phyloP scores from a whole-genome alignment of 2,329 filamentous ascomycete genomes.

The Amesomyces nigricolor region DNA sequence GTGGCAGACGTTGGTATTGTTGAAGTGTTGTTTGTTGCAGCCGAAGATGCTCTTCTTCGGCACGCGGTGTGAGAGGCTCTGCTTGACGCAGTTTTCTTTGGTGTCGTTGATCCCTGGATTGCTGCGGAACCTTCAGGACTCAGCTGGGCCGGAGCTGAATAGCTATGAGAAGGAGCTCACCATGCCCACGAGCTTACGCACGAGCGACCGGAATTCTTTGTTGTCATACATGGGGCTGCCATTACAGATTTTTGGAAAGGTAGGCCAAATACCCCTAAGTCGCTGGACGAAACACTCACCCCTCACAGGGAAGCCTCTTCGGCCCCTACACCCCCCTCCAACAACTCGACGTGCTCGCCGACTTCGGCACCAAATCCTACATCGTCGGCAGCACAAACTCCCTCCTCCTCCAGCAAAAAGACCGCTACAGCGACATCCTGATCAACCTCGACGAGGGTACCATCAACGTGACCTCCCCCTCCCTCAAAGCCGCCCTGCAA shows the following conservation, averaged over 20 bases:
- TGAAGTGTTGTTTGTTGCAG: conserved; percentile 90
- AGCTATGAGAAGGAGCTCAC: conserved; percentile 69
- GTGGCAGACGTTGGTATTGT: conserved; percentile 85
- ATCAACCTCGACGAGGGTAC: conserved; percentile 91
- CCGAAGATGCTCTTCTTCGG: conserved; percentile 99
- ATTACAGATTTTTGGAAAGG: conserved; percentile 90
- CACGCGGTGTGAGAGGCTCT: conserved; percentile 88
- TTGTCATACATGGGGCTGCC: conserved; percentile 92
- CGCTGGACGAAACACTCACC: conserved; percentile 1
- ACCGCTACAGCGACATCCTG: conserved; percentile 91
- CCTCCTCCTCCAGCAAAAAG: conserved; percentile 84
- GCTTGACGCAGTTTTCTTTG: conserved; percentile 97
- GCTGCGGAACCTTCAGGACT: conserved; percentile 86
- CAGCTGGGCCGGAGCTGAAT: conserved; percentile 88
- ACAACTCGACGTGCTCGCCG: conserved; percentile 87
- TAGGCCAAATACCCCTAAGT: conserved; percentile 31
- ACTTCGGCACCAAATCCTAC: conserved; percentile 93
- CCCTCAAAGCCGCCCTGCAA: conserved; percentile 66
- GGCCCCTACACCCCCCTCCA: conserved; percentile 95
- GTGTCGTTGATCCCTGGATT: conserved; percentile 92
- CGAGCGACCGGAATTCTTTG: conserved; percentile 84
- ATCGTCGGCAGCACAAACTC: conserved; percentile 97
- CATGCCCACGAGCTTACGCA: conserved; percentile 78
- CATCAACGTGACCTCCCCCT: conserved; percentile 76
- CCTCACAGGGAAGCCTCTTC: conserved; percentile 73